These are phyloP conservation scores for Cryptosporidium ubiquitum DNA, from an alignment of 169 alveolate species.

Conservation along the genomic window DNA sequence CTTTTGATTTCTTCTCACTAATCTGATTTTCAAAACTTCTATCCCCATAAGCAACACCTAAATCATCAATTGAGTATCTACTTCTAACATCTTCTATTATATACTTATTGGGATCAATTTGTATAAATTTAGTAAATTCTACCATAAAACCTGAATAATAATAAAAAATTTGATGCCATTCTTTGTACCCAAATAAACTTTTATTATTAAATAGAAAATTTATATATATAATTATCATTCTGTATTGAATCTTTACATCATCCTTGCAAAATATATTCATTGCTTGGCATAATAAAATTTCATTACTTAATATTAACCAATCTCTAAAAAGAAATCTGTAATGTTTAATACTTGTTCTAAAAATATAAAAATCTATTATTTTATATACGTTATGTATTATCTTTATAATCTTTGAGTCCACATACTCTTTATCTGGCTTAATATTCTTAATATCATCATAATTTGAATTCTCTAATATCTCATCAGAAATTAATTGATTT, in stretches of 20 bases:
- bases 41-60: background rate
- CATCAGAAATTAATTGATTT: conserved; percentile 15
- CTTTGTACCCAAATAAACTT: background rate
- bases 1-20: background rate
- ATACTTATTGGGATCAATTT: background rate
- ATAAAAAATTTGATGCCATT: conserved; percentile 27
- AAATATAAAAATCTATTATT: conserved; percentile 31
- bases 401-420: background rate
- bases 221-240: background rate
- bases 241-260: conserved; percentile 23
- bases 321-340: conserved; percentile 3
- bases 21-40: background rate
- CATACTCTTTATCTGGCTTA: background rate
- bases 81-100: conserved; percentile 7
- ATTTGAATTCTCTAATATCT: conserved; percentile 8
- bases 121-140: conserved; percentile 30
- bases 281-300: background rate
- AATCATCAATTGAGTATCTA: conserved; percentile 40
- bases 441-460: conserved; percentile 8
- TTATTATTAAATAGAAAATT: conserved; percentile 7
- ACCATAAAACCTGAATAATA: background rate
- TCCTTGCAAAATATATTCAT: conserved; percentile 36
- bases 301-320: conserved; percentile 24
- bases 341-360: background rate
- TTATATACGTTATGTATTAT: conserved; percentile 25